Conservation (phyloP, 108 stramenopile genomes). For the Epithemia pelagica region DNA sequence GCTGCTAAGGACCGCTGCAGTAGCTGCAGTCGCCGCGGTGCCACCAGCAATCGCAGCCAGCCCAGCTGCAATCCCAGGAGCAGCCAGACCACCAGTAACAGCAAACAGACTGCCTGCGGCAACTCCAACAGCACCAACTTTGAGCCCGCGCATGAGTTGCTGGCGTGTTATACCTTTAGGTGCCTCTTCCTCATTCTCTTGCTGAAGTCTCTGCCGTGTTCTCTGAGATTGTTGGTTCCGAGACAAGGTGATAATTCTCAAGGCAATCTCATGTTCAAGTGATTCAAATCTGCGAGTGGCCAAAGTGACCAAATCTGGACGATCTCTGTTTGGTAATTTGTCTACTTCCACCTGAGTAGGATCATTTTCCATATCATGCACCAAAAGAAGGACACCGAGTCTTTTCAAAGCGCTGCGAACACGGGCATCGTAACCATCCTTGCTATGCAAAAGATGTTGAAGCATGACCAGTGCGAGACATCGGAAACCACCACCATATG, state of each 20-base stretch:
- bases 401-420: conserved; percentile 71
- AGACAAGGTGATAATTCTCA: conserved; percentile 56
- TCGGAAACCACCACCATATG: conserved; percentile 69
- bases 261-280: conserved; percentile 66
- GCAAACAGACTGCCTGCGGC: conserved; percentile 69
- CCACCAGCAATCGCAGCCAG: conserved; percentile 61
- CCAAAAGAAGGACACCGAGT: conserved; percentile 66
- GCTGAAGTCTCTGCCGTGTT: background rate
- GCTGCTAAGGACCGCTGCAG: conserved; percentile 56
- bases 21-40: conserved; percentile 66
- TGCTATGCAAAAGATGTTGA: conserved; percentile 58
- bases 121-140: conserved; percentile 63
- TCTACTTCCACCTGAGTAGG: conserved; percentile 18
- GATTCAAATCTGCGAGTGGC: conserved; percentile 80
- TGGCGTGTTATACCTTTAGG: conserved; percentile 43
- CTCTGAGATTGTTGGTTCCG: conserved; percentile 1
- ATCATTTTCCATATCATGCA: conserved; percentile 54
- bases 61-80: conserved; percentile 74
- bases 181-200: conserved; percentile 4
- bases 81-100: conserved; percentile 67
- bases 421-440: conserved; percentile 72
- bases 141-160: conserved; percentile 56
- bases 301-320: conserved; percentile 23
- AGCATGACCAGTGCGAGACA: conserved; percentile 66
- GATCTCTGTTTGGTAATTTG: background rate